Evolutionary conservation across 2,329 filamentous ascomycete genomes (phyloP), one percentile per base, ranked within the genome.

Genomic region (Dendryphion nanum): DNA sequence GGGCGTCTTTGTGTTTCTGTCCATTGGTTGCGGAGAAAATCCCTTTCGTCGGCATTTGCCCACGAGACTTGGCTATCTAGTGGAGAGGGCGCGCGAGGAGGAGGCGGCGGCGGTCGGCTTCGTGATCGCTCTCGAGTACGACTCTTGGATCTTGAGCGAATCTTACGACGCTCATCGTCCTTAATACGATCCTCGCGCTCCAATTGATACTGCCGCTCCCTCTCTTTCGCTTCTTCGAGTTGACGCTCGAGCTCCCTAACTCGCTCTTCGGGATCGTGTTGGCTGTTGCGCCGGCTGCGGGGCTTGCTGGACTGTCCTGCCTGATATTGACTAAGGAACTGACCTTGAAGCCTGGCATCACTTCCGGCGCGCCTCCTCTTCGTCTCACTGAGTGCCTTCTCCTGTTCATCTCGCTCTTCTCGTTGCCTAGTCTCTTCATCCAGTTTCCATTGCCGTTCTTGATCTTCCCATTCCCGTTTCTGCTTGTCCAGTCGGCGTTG

Each of bases 281-380:
- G 57, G 44, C 73, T 56, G 50, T 58, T 61, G 35, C 51, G 61
- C 29, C 53, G 62, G 39, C 63, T 67, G 24, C 57, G 58, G 6
- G 64, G 50, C 18, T 58, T 59, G 34, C 49, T 53, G 6, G 56
- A 64, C 59, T 86, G 81, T 50, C 88, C 83, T 15, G 83, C 81
- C 61, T 88, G 85, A 61, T 95, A 95, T 59, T 95, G 86, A 57
- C 86, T 91, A 35, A 95, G 76, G 53, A 84, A 90, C 59, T 95
- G 89, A 2, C 89, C 89, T 43, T 83, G 84, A 16, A 95, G 73
- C 45, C 83, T 79, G 24, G 76, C 74, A 52, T 89, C 83, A 55
- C 79, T 83, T 45, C 71, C 72, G 17, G 72, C 74, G 44, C 79
- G 76, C 39, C 79, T 74, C 41, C 78, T 74, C 52, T 75, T 74